phyloP scores from a whole-genome alignment of 805 yeast genomes.

The Scheffersomyces spartinae region DNA sequence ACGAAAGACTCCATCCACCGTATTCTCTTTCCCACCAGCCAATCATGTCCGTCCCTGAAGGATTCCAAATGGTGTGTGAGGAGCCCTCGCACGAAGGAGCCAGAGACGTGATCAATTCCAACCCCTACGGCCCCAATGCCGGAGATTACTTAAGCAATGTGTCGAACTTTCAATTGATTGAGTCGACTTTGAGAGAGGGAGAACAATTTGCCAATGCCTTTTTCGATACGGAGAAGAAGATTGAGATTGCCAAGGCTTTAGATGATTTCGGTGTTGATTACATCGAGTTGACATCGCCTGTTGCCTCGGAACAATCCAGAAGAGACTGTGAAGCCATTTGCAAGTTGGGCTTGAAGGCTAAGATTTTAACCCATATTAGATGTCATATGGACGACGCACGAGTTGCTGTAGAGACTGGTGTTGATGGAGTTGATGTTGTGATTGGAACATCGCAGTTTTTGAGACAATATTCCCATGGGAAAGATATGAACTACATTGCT shows the following conservation, averaged over 20 bases:
- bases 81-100: too few species aligned
- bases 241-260: slow-evolving; percentile 92
- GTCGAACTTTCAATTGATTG: slow-evolving; percentile 78
- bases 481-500: slow-evolving; percentile 96
- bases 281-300: slow-evolving; percentile 95
- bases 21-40: too few species aligned
- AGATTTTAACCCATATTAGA: slow-evolving; percentile 91
- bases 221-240: slow-evolving; percentile 87
- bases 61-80: too few species aligned
- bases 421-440: slow-evolving; percentile 97
- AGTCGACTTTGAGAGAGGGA: slow-evolving; percentile 94
- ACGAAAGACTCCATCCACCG: too few species aligned
- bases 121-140: slow-evolving; percentile 96
- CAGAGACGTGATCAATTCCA: slow-evolving; percentile 17
- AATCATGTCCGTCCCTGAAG: too few species aligned
- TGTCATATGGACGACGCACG: slow-evolving; percentile 99
- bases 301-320: slow-evolving; percentile 91
- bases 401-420: slow-evolving; percentile 96
- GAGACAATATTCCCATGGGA: slow-evolving; percentile 93
- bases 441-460: slow-evolving; percentile 95
- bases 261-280: slow-evolving; percentile 98
- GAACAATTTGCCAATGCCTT: slow-evolving; percentile 98
- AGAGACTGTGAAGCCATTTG: slow-evolving; percentile 96
- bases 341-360: slow-evolving; percentile 91
- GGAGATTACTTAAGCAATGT: slow-evolving; percentile 88